Base-by-base conservation (phyloP, 805 yeast genomes). In the Candida namnaoensis region DNA sequence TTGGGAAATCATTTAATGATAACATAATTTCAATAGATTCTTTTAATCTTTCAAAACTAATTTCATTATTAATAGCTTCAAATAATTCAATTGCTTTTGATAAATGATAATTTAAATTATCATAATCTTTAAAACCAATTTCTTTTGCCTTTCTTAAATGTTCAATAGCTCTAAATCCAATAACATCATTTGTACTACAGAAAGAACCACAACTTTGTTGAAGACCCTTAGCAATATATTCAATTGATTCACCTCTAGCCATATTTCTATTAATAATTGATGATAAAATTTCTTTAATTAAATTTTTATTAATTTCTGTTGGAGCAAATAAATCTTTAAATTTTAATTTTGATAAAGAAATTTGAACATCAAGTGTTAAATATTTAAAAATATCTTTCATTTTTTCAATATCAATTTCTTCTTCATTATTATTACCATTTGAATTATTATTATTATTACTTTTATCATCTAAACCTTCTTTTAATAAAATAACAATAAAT, bases 161-260 rank as follows among this genome's bases (percentile, higher is more conserved):
- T 59, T 93, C 99, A 51, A 88, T 80, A 0, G 97, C 98, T 61
- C 91, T 84, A 69, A 90, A 93, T 12, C 93, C 86, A 45, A 88
- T 72, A 26, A 93, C 96, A 61, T 93, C 99, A 49, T 84, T 87
- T 13, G 95, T 78, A 0, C 97, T 87, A 56, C 98, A 93, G 62
- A 88, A 93, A 0, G 95, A 80, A 1, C 95, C 95, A 68, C 99
- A 93, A 45, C 91, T 80, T 41, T 87, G 95, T 61, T 93, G 96
- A 40, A 93, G 66, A 1, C 90, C 79, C 32, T 81, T 79, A 1
- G 97, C 95, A 40, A 91, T 86, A 43, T 82, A 70, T 57, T 91
- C 98, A 37, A 93, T 91, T 1, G 95, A 84, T 5, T 87, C 91
- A n/a, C 99, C 98, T 48, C 85, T 78, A 34, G 86, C 72, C 43